Percentiles rank a stretch among this genome's conserved stretches.
Evolutionary conservation across 2,329 filamentous ascomycete genomes (phyloP).

Genomic region (Grosmannia huntii): DNA sequence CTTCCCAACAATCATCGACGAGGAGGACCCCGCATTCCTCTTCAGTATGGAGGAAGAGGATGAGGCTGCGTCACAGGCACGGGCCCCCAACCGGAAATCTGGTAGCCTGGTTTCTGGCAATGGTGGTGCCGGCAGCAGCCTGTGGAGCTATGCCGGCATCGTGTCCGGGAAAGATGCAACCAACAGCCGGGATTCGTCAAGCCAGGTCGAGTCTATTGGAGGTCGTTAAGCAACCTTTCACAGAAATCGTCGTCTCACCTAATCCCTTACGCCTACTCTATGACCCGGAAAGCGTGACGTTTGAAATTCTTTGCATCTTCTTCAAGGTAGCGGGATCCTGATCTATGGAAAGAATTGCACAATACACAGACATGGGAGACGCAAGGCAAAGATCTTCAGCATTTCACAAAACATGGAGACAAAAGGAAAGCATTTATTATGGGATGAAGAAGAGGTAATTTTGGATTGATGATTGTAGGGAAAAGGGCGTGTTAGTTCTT

Average conservation of each 20-base stretch:
- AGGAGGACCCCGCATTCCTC: conserved; percentile 50
- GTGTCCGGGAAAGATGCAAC: conserved; percentile 8
- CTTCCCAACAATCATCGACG: conserved; percentile 52
- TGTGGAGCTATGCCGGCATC: conserved; percentile 21
- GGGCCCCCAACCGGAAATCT: conserved; percentile 7
- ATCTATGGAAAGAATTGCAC: no score
- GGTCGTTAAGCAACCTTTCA: not conserved
- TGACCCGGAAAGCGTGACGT: not conserved
- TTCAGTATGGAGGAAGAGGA: conserved; percentile 55
- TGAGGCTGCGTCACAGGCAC: conserved; percentile 26
- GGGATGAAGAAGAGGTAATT: not conserved
- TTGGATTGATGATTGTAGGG: no score
- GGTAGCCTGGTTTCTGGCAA: conserved; percentile 11
- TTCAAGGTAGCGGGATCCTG: no score
- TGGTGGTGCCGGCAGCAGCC: conserved; percentile 12
- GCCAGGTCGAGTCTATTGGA: not conserved
- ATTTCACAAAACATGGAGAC: not conserved
- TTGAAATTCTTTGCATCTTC: not conserved
- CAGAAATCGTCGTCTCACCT: no score
- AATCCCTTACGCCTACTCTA: not conserved
- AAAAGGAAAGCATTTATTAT: not conserved
- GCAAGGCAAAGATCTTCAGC: not conserved
- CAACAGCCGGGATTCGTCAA: not conserved
- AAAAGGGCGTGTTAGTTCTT: not conserved
- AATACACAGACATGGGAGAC: not conserved